These are phyloP conservation scores for Alloteropsis semialata DNA, from an alignment of 176 grass and related monocot genomes.

Conservation along the genomic window DNA sequence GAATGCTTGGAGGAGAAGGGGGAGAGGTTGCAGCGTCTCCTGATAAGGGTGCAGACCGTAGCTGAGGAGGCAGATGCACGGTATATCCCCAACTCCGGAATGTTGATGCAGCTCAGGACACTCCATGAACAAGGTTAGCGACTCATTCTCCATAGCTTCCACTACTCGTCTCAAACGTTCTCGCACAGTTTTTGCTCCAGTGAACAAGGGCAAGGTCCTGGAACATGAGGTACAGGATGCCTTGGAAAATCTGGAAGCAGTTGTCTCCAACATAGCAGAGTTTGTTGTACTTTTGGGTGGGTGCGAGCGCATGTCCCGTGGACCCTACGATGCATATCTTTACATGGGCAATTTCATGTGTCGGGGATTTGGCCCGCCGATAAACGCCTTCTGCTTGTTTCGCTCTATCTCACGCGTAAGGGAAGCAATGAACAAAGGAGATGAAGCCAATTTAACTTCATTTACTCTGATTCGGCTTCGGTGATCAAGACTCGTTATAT, in stretches of 20 bases:
- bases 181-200: background rate
- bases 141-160: background rate
- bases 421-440: too few species aligned
- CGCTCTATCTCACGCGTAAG: too few species aligned
- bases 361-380: too few species aligned
- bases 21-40: background rate
- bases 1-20: background rate
- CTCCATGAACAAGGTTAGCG: background rate
- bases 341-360: constrained; percentile 12
- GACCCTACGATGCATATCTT: background rate
- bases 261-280: background rate
- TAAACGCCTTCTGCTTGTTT: too few species aligned
- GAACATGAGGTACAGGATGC: background rate
- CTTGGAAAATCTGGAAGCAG: background rate
- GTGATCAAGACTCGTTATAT: too few species aligned
- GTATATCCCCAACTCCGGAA: background rate
- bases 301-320: background rate
- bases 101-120: constrained; percentile 13
- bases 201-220: background rate
- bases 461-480: too few species aligned
- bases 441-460: too few species aligned
- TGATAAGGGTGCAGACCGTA: background rate
- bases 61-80: constrained; percentile 7
- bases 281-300: background rate
- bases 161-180: background rate